Evolutionary conservation across 1,139 yeast genomes (phyloP).

Genomic region (Barnettozyma hawaiiensis): DNA sequence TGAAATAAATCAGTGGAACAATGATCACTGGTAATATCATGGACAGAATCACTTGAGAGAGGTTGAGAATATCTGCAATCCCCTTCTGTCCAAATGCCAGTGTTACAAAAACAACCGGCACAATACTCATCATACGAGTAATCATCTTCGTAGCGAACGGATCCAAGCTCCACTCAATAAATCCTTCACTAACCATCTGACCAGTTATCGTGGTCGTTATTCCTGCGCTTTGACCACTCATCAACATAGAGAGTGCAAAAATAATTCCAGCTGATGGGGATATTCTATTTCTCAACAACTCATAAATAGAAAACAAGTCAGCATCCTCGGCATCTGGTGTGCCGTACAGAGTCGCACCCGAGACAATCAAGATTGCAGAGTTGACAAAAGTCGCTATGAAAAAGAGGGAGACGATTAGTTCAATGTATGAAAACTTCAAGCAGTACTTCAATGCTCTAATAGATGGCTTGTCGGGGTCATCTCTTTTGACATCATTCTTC

Average conservation of each 20-base stretch:
- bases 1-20: slow-evolving; percentile 84
- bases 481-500: slow-evolving; percentile 36
- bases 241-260: slow-evolving; percentile 85
- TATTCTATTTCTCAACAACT: slow-evolving; percentile 62
- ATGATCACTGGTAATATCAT: slow-evolving; percentile 81
- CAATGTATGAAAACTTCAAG: slow-evolving; percentile 68
- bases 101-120: slow-evolving; percentile 84
- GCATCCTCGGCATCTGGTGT: slow-evolving; percentile 76
- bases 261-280: slow-evolving; percentile 91
- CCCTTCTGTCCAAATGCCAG: slow-evolving; percentile 80
- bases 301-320: slow-evolving; percentile 80
- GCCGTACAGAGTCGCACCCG: slow-evolving; percentile 72
- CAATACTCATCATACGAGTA: slow-evolving; percentile 79
- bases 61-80: slow-evolving; percentile 70
- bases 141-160: slow-evolving; percentile 83
- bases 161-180: slow-evolving; percentile 73
- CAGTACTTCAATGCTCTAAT: slow-evolving; percentile 65
- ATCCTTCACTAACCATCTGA: slow-evolving; percentile 95
- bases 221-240: slow-evolving; percentile 98
- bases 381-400: slow-evolving; percentile 83
- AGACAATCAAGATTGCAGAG: slow-evolving; percentile 76
- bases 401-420: slow-evolving; percentile 66
- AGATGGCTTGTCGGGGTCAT: slow-evolving; percentile 46
- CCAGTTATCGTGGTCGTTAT: slow-evolving; percentile 97
- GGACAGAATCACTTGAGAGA: slow-evolving; percentile 83